Evolutionary conservation across 345 rosid species (phyloP), one percentile per base, ranked within the genome.

Genomic region (Cochlearia excelsa): DNA sequence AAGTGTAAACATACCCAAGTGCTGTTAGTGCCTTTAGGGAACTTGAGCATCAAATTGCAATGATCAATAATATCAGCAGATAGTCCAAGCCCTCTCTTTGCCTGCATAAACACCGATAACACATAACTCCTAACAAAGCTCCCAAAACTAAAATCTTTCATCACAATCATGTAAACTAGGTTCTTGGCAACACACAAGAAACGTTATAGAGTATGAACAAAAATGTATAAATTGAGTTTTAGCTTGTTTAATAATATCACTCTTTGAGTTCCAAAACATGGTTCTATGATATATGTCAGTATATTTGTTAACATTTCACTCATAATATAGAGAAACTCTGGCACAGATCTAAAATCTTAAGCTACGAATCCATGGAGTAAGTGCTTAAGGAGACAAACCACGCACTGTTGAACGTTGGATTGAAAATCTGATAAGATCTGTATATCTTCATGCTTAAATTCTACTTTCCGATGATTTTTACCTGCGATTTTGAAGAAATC

Each of bases 21-120:
- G 77, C 99, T 93, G 75, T 93, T 89, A 46, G 95, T 93, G 79
- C 95, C 95, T 63, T 75, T 51, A 31, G 99, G 99, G 66, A 93
- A 93, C 81, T 84, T 86, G 37, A 93, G 93, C 59, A 74, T 72
- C 72, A 93, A 67, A 46, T 83, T 83, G 76, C 99, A 93, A 43
- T 85, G 94, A 67, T 89, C 94, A 16, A 76, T 68, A 26, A 83
- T 74, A 45, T 80, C 76, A 4, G 94, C 88, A 28, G 90, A 68
- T 52, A 89, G 86, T 74, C 99, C 97, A 54, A 89, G 86, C 44
- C 99, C 99, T 74, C 94, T 85, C 60, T 83, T 75, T 6, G 83
- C 90, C 97, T 93, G 74, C 74, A 74, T 42, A 40, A 11, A 29
- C 39, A 57, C 41, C 4, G 5, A 48, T 3, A 55, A 28, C 47